phyloP scores from a whole-genome alignment of 2,329 filamentous ascomycete genomes.

The Kalmusia sp. region DNA sequence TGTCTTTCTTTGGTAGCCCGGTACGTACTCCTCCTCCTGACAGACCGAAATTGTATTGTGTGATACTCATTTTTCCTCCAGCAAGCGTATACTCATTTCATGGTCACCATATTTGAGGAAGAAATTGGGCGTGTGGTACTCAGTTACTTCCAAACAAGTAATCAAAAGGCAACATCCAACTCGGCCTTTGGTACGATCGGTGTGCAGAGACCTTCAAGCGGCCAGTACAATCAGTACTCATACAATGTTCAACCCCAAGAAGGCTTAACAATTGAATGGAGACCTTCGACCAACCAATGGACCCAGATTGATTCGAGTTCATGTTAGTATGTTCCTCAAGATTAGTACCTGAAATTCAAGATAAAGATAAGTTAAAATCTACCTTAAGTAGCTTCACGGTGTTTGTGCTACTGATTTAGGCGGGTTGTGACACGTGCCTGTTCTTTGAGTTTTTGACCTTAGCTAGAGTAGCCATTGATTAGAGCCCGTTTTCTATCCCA shows the following conservation, averaged over 20 bases:
- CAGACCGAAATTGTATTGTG: not conserved
- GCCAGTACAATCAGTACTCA: not conserved
- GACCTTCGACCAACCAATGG: not conserved
- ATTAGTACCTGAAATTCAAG: too few species aligned
- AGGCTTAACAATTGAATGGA: not conserved
- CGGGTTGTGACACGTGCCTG: too few species aligned
- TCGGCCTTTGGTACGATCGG: not conserved
- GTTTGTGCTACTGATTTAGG: too few species aligned
- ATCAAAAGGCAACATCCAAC: not conserved
- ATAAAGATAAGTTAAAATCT: too few species aligned
- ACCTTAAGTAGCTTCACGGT: too few species aligned
- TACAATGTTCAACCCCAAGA: not conserved
- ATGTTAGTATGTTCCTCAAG: not conserved
- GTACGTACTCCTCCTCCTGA: not conserved
- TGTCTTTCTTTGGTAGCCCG: not conserved
- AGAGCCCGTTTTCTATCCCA: too few species aligned
- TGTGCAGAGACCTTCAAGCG: not conserved
- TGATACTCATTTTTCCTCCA: not conserved
- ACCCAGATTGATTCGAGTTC: not conserved
- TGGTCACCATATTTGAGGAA: not conserved
- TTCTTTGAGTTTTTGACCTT: too few species aligned
- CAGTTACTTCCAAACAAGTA: not conserved
- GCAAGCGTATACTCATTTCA: not conserved
- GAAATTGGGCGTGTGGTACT: not conserved
- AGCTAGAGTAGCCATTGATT: too few species aligned